Evolutionary conservation across 1,284 basidiomycete genomes (phyloP).

Genomic region (Leccinum subfulvum): DNA sequence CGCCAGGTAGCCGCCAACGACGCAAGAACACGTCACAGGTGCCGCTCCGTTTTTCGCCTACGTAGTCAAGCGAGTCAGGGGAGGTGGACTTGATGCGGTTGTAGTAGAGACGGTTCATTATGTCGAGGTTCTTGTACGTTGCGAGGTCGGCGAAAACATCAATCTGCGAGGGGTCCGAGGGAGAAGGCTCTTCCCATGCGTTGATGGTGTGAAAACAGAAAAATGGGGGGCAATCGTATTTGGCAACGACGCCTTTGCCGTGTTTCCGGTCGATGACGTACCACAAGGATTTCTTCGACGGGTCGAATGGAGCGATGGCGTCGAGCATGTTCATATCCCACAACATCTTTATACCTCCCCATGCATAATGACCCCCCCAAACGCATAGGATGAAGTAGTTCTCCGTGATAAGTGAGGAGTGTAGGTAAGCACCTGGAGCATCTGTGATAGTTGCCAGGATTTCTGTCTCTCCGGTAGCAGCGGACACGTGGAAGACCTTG

Average conservation of each 20-base stretch:
- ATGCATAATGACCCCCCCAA: conserved; percentile 34
- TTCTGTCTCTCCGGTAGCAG: conserved; percentile 31
- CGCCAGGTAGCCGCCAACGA: conserved; percentile 26
- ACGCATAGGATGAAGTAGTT: conserved; percentile 36
- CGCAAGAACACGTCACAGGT: conserved; percentile 26
- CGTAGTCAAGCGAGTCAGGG: conserved; percentile 31
- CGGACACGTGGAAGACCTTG: conserved; percentile 35
- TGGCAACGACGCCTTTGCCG: conserved; percentile 37
- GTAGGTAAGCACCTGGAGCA: conserved; percentile 38
- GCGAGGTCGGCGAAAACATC: conserved; percentile 39
- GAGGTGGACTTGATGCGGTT: conserved; percentile 28
- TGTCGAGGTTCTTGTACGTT: conserved; percentile 34
- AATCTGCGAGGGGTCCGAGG: conserved; percentile 27
- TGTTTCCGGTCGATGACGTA: conserved; percentile 38
- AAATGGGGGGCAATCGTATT: conserved; percentile 38
- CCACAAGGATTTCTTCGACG: conserved; percentile 31
- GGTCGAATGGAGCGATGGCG: conserved; percentile 34
- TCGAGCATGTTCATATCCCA: conserved; percentile 35
- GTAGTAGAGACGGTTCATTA: conserved; percentile 30
- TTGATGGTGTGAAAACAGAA: conserved; percentile 40
- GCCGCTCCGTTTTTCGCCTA: conserved; percentile 20
- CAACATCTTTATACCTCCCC: conserved; percentile 31
- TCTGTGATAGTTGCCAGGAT: conserved; percentile 38
- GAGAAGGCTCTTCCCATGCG: conserved; percentile 35
- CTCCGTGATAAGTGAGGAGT: conserved; percentile 37